Base-by-base conservation (phyloP, 768 basidiomycete species). In the Candolleomyces eurysporus region DNA sequence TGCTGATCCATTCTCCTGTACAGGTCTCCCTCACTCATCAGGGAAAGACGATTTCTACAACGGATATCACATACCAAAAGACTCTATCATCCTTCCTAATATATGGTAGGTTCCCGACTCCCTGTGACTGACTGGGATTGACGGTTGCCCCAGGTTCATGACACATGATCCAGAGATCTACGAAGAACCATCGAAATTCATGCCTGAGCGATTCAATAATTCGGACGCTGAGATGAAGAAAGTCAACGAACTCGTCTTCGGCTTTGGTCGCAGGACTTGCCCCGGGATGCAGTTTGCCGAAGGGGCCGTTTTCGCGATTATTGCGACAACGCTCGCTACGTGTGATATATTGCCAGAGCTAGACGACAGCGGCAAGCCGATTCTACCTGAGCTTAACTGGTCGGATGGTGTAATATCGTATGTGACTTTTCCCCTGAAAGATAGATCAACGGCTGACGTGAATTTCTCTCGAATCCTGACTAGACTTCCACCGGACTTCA, bases 231-330 rank as follows among this genome's bases (percentile, higher is more conserved):
- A 72, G 1, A 70, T 76, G 42, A 52, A 45, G 5, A 76, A 81
- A 51, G 73, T 82, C 9, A 66, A 73, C 42, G 66, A 70, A 10
- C 51, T 75, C 52, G 70, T 70, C 9, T 77, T 75, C 59, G 77
- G 76, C 4, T 78, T 76, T 58, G 76, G 76, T 14, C 69, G 84
- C 52, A 69, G 74, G 72, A 66, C 71, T 26, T 70, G 68, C 50
- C 74, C 71, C 1, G 76, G 76, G 3, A 57, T 61, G 21, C 59
- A 64, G 17, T 62, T 65, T 16, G 66, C 61, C 22, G 63, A 66
- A 49, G 63, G 63, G 4, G 65, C 63, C 5, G 32, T 32, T 32
- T 32, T 32, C 9, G 32, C 32, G 32, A 32, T 32, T 9, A 32
- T 32, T 32, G 32, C 32, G 9, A 32, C 32, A 32, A 32, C 32